Percentiles rank a stretch among this genome's conserved stretches.
Conservation (phyloP, 768 basidiomycete genomes). For the Lactarius sp. region DNA sequence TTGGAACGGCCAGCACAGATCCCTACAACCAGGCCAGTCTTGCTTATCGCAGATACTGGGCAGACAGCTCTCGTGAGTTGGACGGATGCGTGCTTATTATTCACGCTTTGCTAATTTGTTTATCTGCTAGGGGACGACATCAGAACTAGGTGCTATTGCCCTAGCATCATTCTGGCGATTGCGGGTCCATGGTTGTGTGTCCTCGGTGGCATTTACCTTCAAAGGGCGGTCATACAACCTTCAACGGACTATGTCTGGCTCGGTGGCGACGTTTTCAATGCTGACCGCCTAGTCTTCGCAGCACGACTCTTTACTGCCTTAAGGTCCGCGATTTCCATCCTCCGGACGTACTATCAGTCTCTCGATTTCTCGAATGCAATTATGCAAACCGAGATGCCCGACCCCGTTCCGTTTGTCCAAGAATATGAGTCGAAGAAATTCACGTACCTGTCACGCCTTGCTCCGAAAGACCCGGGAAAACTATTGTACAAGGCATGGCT, state of each 20-base stretch:
- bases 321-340: not conserved
- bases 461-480: not conserved
- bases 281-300: not conserved
- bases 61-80: not conserved
- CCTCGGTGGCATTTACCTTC: slow-evolving; percentile 26
- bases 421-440: not conserved
- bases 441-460: not conserved
- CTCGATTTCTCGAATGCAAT: not conserved
- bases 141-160: slow-evolving; percentile 26
- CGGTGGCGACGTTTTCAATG: slow-evolving; percentile 1
- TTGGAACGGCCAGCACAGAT: not conserved
- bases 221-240: slow-evolving; percentile 22
- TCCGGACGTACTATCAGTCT: not conserved
- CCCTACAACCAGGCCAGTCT: not conserved
- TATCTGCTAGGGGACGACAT: not conserved
- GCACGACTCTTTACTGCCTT: not conserved
- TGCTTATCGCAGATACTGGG: not conserved
- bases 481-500: not conserved
- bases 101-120: not conserved
- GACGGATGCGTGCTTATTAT: not conserved
- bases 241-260: slow-evolving; percentile 24
- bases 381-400: not conserved
- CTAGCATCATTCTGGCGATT: slow-evolving; percentile 24
- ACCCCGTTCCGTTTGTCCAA: not conserved
- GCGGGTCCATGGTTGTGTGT: slow-evolving; percentile 26